These are phyloP conservation scores for Talaromyces atroroseus DNA, from an alignment of 2,329 filamentous ascomycete genomes.

Conservation along the genomic window DNA sequence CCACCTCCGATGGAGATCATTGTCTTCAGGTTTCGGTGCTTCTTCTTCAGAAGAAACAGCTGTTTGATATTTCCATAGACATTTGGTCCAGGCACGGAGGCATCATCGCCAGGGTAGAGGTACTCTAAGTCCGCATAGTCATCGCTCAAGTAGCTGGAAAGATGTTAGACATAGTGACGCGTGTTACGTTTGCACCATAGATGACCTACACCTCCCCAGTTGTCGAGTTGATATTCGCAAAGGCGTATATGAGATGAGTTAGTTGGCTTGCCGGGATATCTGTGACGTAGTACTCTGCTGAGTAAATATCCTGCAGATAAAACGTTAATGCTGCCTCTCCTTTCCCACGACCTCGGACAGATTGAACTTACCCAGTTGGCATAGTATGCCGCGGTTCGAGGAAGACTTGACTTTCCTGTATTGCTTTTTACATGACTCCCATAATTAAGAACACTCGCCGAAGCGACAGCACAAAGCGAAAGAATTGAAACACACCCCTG, in stretches of 20 bases:
- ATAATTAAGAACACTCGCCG: neutral
- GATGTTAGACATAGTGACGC: neutral
- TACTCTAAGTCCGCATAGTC: slow-evolving; percentile 6
- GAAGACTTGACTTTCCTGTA: neutral
- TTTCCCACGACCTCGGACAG: neutral
- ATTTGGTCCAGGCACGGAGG: neutral
- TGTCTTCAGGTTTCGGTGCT: slow-evolving; percentile 69
- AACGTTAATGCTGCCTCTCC: neutral
- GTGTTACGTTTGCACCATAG: neutral
- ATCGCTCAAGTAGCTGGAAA: slow-evolving; percentile 1
- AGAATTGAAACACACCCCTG: neutral
- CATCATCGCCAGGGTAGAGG: slow-evolving; percentile 6
- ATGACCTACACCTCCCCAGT: slow-evolving; percentile 5
- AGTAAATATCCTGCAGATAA: slow-evolving; percentile 62
- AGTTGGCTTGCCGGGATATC: slow-evolving; percentile 3
- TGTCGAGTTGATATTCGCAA: slow-evolving; percentile 8
- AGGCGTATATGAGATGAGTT: slow-evolving; percentile 7
- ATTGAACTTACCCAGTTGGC: neutral
- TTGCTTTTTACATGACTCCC: neutral
- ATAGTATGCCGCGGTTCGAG: slow-evolving; percentile 1
- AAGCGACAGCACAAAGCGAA: neutral
- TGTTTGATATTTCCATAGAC: slow-evolving; percentile 16
- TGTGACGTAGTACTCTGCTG: slow-evolving; percentile 62
- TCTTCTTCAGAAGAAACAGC: slow-evolving; percentile 59
- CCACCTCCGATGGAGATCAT: slow-evolving; percentile 81